Evolutionary conservation across 148 eudicot species (phyloP), one percentile per base, ranked within the genome.

Genomic region (Heliamphora exappendiculata): DNA sequence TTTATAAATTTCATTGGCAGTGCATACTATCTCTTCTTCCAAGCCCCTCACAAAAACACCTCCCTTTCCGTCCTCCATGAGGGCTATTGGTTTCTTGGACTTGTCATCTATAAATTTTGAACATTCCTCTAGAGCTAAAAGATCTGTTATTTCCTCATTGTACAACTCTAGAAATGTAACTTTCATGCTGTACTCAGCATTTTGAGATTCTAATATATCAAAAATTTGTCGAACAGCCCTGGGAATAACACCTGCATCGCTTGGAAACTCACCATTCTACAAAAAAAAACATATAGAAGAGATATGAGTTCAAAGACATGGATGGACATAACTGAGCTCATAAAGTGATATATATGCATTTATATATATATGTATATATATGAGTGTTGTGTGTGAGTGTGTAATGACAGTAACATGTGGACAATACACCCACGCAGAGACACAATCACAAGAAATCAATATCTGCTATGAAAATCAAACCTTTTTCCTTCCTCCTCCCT

Each of bases 41-140:
- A 91, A 84, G 34, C 98, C 99, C 83, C 99, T 87, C 59, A 96
- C 95, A 78, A 93, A 81, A 33, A 96, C 99, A 78, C 98, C 94
- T 59, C 98, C 98, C 83, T 93, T 96, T 70, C 99, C 99, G 81
- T 96, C 99, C 82, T 96, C 99, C 99, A 96, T 96, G 5, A 96
- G 93, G 24, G 99, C 99, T 80, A 96, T 83, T 11, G 99, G 98
- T 82, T 96, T 96, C 89, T 93, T 96, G 26, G 94, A 86, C 86
- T 96, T 96, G 80, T 96, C 99, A 44, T 93, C 98, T 2, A 84
- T 47, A 77, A 83, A 93, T 81, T 89, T 94, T 50, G 81, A 28
- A 62, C 50, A 53, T 86, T 96, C 99, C 72, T 96, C 99, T 4
- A 93, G 95, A 60, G 99, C 98, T 71, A 96, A 82, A 78, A 96